Evolutionary conservation across 2,329 filamentous ascomycete species (phyloP).

Genomic region (Penicillium fuscoglaucum): DNA sequence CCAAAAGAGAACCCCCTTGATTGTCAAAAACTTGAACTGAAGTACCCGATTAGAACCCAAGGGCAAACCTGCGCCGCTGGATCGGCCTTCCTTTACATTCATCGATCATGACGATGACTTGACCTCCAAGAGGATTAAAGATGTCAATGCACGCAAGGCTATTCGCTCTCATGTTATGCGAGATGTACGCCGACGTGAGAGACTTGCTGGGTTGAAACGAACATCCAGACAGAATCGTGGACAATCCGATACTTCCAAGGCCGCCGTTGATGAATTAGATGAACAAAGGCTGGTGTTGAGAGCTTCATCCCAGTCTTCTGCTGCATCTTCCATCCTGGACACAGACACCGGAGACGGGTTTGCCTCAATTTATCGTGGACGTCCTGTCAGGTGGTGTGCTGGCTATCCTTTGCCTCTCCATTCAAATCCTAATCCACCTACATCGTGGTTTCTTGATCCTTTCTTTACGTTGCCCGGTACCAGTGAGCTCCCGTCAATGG

Average conservation of each 20-base stretch:
- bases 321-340: constrained; percentile 3
- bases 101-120: constrained; percentile 45
- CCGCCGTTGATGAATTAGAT: constrained; percentile 4
- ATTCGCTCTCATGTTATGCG: constrained; percentile 49
- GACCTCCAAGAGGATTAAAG: constrained; percentile 40
- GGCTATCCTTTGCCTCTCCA: constrained; percentile 18
- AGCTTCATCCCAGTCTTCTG: constrained; percentile 16
- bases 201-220: constrained; percentile 41
- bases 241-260: constrained; percentile 11
- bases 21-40: neutral
- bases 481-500: constrained; percentile 26
- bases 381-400: constrained; percentile 22
- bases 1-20: neutral
- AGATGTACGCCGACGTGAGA: constrained; percentile 44
- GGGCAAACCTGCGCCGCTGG: constrained; percentile 23
- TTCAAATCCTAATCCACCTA: constrained; percentile 22
- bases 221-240: constrained; percentile 30
- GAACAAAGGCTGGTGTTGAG: constrained; percentile 18
- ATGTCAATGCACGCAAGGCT: constrained; percentile 41
- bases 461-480: constrained; percentile 37
- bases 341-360: neutral
- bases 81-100: constrained; percentile 42
- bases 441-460: constrained; percentile 35
- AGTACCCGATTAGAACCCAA: constrained; percentile 19
- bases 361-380: constrained; percentile 14